A percentile compares a stretch with the other conserved stretches of the same genome.
These are phyloP conservation scores for Vicia villosa DNA, from an alignment of 306 rosid species.

Conservation along the genomic window DNA sequence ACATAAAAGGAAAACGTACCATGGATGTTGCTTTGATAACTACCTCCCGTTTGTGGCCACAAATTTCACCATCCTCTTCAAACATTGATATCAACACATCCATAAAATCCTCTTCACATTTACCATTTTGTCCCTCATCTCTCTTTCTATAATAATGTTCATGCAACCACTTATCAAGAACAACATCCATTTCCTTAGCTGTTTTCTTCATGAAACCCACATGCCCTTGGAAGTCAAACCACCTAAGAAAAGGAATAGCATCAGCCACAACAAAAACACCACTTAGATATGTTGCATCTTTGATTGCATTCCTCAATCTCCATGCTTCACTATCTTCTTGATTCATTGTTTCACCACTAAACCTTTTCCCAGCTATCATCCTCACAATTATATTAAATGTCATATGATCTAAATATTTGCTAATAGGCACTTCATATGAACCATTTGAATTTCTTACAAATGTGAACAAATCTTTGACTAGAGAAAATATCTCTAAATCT, in stretches of 20 bases:
- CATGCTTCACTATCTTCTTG: constrained; percentile 44
- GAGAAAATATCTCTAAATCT: constrained; percentile 38
- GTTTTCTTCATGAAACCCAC: constrained; percentile 59
- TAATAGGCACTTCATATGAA: constrained; percentile 33
- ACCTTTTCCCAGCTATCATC: constrained; percentile 60
- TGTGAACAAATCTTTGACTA: constrained; percentile 45
- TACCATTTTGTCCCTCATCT: background rate
- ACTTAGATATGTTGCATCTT: constrained; percentile 47
- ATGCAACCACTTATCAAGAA: constrained; percentile 52
- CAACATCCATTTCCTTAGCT: constrained; percentile 37
- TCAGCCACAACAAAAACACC: constrained; percentile 64
- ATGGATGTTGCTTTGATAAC: constrained; percentile 65
- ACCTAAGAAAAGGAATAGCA: constrained; percentile 43
- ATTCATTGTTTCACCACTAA: background rate
- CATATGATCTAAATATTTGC: constrained; percentile 48
- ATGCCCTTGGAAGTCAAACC: constrained; percentile 57
- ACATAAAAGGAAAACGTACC: constrained; percentile 41
- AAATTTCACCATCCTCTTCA: constrained; percentile 31
- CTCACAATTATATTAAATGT: constrained; percentile 52
- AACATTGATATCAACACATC: constrained; percentile 49
- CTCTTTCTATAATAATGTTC: constrained; percentile 38
- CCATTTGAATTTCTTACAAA: background rate
- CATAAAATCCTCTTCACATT: constrained; percentile 46
- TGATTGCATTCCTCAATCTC: constrained; percentile 42
- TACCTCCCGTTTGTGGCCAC: constrained; percentile 47